These are phyloP conservation scores for Metschnikowia sp. DNA, from an alignment of 805 yeast genomes.

Conservation along the genomic window DNA sequence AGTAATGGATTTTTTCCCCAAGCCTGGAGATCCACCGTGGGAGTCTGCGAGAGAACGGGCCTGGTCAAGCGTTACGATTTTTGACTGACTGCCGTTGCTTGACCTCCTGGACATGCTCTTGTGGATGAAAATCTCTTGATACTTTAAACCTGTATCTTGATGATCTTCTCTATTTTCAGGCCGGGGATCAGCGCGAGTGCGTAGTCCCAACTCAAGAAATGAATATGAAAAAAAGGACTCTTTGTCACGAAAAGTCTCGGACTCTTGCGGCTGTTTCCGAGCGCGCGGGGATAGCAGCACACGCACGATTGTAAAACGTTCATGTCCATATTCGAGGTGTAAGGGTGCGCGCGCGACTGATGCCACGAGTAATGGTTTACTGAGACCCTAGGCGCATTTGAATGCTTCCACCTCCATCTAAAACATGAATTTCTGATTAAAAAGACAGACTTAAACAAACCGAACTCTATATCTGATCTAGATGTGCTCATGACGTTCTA, in stretches of 20 bases:
- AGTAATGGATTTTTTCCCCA: slow-evolving; percentile 21
- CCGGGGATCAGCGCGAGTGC: not conserved
- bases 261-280: too few relatives aligned
- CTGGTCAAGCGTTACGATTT: slow-evolving; percentile 16
- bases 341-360: too few relatives aligned
- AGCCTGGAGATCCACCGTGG: slow-evolving; percentile 1
- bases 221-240: not conserved
- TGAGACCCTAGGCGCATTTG: too few relatives aligned
- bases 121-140: slow-evolving; percentile 5
- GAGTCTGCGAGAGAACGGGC: slow-evolving; percentile 13
- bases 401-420: too few relatives aligned
- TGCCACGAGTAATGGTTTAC: too few relatives aligned
- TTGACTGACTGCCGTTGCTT: slow-evolving; percentile 8
- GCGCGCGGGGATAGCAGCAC: too few relatives aligned
- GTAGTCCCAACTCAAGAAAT: not conserved
- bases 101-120: slow-evolving; percentile 17
- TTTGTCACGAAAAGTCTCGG: not conserved
- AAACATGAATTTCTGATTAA: too few relatives aligned
- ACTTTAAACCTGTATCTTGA: not conserved
- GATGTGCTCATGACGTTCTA: not conserved
- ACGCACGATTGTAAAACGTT: too few relatives aligned
- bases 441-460: too few relatives aligned
- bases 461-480: too few relatives aligned
- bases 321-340: too few relatives aligned
- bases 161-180: not conserved